These are phyloP conservation scores for Leccinellum albellum DNA, from an alignment of 768 basidiomycete genomes.

Conservation along the genomic window DNA sequence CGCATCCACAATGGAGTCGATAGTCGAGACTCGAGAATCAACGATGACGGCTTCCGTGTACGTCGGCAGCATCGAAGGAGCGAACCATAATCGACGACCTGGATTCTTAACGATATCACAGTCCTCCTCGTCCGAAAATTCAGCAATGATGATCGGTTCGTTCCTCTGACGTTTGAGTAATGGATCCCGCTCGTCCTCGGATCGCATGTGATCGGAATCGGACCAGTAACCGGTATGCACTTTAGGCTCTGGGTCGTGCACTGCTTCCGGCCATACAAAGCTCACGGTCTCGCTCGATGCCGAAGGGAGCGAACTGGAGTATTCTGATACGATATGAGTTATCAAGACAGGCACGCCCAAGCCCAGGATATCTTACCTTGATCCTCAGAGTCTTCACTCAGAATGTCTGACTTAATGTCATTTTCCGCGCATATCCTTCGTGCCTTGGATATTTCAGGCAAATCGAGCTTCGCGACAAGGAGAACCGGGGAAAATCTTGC, in stretches of 20 bases:
- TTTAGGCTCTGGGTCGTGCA: constrained; percentile 3
- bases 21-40: constrained; percentile 22
- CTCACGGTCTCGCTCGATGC: constrained; percentile 4
- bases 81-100: constrained; percentile 28
- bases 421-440: neutral
- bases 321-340: neutral
- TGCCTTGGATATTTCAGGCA: neutral
- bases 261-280: constrained; percentile 13
- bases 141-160: constrained; percentile 17
- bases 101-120: neutral
- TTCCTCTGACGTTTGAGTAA: constrained; percentile 8
- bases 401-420: neutral
- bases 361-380: constrained; percentile 2
- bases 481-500: neutral
- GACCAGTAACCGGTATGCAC: constrained; percentile 22
- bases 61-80: constrained; percentile 37
- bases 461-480: constrained; percentile 21
- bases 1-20: constrained; percentile 41
- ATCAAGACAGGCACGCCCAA: neutral
- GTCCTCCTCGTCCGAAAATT: constrained; percentile 17
- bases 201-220: constrained; percentile 14
- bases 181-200: constrained; percentile 20
- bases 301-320: constrained; percentile 8
- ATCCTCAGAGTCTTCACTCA: constrained; percentile 7
- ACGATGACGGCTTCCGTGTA: constrained; percentile 42